Evolutionary conservation across 108 stramenopile species (phyloP).

Genomic region (Fistulifera solaris): DNA sequence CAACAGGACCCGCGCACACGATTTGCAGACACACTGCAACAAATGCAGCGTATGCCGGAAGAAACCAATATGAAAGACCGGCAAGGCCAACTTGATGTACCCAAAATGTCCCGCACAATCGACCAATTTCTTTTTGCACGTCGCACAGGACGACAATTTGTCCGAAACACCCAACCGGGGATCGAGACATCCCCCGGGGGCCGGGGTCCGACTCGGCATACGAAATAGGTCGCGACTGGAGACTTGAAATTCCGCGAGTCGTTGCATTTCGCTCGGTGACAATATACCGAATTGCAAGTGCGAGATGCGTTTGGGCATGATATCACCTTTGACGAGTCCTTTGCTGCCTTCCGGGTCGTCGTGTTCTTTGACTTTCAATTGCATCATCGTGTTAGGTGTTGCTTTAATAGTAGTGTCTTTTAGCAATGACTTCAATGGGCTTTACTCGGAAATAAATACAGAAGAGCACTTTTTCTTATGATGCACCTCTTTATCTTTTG

Average conservation of each 20-base stretch:
- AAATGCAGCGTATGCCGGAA: slow-evolving; percentile 87
- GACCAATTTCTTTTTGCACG: slow-evolving; percentile 85
- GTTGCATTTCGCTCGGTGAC: slow-evolving; percentile 84
- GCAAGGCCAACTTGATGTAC: slow-evolving; percentile 89
- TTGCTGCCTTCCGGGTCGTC: slow-evolving; percentile 40
- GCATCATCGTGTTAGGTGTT: slow-evolving; percentile 1
- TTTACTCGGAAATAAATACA: too few relatives aligned
- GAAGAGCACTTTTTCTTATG: too few relatives aligned
- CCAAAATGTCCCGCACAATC: slow-evolving; percentile 98
- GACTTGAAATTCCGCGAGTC: slow-evolving; percentile 90
- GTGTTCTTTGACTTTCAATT: neutral
- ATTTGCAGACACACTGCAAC: slow-evolving; percentile 96
- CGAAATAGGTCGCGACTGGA: slow-evolving; percentile 86
- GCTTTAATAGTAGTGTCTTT: too few relatives aligned
- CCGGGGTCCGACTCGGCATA: slow-evolving; percentile 87
- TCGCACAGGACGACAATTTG: slow-evolving; percentile 80
- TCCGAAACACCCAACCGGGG: slow-evolving; percentile 91
- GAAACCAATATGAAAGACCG: slow-evolving; percentile 98
- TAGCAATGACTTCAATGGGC: too few relatives aligned
- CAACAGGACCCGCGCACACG: slow-evolving; percentile 88
- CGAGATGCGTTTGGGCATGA: slow-evolving; percentile 87
- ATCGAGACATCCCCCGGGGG: slow-evolving; percentile 87
- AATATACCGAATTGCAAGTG: slow-evolving; percentile 95
- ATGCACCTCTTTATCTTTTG: too few relatives aligned
- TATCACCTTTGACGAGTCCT: slow-evolving; percentile 41